These are phyloP conservation scores for Microstroma glucosiphilum DNA, from an alignment of 1,284 basidiomycete genomes.

Conservation along the genomic window DNA sequence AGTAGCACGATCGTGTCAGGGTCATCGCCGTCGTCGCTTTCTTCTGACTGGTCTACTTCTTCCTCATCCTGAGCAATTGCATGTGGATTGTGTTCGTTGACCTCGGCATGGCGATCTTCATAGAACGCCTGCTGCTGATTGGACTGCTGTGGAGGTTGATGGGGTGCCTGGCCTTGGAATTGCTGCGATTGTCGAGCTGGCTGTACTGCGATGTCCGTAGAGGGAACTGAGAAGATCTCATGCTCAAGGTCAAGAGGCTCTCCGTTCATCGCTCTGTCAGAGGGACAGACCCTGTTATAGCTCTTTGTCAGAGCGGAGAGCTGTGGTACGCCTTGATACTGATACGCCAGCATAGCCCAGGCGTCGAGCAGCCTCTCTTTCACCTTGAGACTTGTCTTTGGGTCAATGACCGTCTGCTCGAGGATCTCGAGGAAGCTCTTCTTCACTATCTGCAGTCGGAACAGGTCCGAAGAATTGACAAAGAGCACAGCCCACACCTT, in stretches of 20 bases:
- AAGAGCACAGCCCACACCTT: slow-evolving; percentile 35
- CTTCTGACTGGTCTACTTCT: neutral
- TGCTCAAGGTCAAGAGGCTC: slow-evolving; percentile 20
- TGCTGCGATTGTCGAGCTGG: neutral
- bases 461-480: slow-evolving; percentile 34
- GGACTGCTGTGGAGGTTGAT: neutral
- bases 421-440: slow-evolving; percentile 38
- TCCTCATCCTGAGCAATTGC: neutral
- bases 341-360: slow-evolving; percentile 36
- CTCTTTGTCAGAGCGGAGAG: slow-evolving; percentile 30
- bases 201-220: neutral
- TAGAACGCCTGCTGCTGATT: neutral
- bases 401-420: slow-evolving; percentile 29
- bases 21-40: slow-evolving; percentile 3
- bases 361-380: slow-evolving; percentile 34
- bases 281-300: slow-evolving; percentile 39
- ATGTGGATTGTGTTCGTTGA: too few relatives aligned
- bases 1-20: slow-evolving; percentile 10
- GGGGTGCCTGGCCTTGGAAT: neutral
- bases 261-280: slow-evolving; percentile 29
- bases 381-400: slow-evolving; percentile 33
- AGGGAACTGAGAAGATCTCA: slow-evolving; percentile 14
- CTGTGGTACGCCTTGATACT: slow-evolving; percentile 31
- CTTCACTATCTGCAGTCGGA: slow-evolving; percentile 32
- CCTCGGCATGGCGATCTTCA: too few relatives aligned